These are phyloP conservation scores for Spinacia oleracea DNA, from an alignment of 179 eudicot species.

Conservation along the genomic window DNA sequence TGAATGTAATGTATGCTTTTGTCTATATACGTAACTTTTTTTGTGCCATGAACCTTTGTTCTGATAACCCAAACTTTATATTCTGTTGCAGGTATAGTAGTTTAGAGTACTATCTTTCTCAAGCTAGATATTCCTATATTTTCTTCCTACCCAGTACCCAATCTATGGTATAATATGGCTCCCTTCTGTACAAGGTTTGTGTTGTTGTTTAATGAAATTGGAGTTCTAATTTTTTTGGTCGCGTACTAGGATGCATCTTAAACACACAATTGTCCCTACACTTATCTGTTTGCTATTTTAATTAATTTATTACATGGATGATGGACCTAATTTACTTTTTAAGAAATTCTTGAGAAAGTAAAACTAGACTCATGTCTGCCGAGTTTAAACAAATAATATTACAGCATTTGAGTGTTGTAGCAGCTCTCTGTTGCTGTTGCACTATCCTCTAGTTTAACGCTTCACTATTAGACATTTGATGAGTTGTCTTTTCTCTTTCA, in stretches of 20 bases:
- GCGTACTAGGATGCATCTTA: not conserved
- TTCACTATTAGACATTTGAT: not conserved
- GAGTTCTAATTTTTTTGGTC: not conserved
- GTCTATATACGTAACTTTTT: too few species aligned
- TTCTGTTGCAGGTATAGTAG: too few species aligned
- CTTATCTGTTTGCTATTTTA: too few species aligned
- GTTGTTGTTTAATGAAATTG: not conserved
- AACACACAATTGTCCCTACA: not conserved
- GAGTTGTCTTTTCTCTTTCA: conserved; percentile 9
- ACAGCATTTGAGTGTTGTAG: conserved; percentile 5
- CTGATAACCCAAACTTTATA: too few species aligned
- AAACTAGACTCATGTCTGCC: not conserved
- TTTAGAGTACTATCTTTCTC: too few species aligned
- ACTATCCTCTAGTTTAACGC: not conserved
- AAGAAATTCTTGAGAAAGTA: not conserved
- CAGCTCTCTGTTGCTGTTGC: not conserved
- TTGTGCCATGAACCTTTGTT: too few species aligned
- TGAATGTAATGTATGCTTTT: too few species aligned
- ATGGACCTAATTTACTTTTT: not conserved
- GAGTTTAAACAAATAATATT: not conserved
- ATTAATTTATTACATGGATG: not conserved
- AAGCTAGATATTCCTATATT: too few species aligned
- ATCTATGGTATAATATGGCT: too few species aligned
- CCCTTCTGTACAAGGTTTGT: not conserved
- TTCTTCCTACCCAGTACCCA: too few species aligned